These are phyloP conservation scores for Beauveria australis DNA, from an alignment of 2,329 filamentous ascomycete species.

Conservation along the genomic window DNA sequence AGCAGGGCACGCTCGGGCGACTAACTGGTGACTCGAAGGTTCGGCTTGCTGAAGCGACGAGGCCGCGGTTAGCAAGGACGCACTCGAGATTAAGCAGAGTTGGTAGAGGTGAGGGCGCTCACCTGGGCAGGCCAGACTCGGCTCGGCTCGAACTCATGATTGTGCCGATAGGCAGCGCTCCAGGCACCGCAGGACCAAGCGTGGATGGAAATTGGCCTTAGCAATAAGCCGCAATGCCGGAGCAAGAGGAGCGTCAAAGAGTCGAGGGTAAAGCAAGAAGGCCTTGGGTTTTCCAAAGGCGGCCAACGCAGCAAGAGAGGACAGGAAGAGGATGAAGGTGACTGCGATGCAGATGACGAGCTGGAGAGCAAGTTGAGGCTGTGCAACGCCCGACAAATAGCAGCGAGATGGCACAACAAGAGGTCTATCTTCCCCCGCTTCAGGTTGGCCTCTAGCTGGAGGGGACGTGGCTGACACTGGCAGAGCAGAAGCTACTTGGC, in stretches of 20 bases:
- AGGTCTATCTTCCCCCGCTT: background rate
- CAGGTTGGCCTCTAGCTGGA: background rate
- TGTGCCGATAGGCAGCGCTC: constrained; percentile 1
- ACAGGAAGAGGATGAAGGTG: background rate
- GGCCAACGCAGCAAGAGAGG: constrained; percentile 1
- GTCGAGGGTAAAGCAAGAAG: background rate
- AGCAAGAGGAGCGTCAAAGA: background rate
- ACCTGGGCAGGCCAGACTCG: constrained; percentile 30
- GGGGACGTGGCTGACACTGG: too few species aligned
- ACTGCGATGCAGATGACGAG: constrained; percentile 6
- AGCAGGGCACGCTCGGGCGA: constrained; percentile 15
- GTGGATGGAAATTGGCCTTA: background rate
- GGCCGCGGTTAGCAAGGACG: constrained; percentile 23
- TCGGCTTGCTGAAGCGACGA: constrained; percentile 55
- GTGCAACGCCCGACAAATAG: constrained; percentile 8
- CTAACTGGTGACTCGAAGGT: constrained; percentile 89
- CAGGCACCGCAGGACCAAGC: constrained; percentile 8
- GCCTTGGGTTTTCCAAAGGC: background rate
- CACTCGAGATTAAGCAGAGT: constrained; percentile 9
- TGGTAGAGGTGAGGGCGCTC: constrained; percentile 16
- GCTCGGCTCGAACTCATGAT: constrained; percentile 24
- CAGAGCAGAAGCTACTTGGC: background rate
- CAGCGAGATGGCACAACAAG: background rate
- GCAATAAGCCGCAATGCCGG: constrained; percentile 3
- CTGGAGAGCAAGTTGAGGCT: constrained; percentile 11